Conservation (phyloP, 192 early-diverging fungal genomes). For the Geranomyces michiganensis region DNA sequence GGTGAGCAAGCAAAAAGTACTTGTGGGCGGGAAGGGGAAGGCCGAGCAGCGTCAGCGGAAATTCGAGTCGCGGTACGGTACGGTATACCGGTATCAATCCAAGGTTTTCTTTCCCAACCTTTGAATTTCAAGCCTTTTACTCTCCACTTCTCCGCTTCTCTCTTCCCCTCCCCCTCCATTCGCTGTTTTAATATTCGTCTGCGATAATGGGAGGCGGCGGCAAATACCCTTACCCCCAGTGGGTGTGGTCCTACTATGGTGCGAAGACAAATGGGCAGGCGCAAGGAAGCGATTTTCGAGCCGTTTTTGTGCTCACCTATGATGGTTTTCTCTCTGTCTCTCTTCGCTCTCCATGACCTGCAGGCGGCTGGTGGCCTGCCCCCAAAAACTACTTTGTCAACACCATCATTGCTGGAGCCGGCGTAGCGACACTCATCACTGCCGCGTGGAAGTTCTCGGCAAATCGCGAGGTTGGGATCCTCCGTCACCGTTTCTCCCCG, state of each 20-base stretch:
- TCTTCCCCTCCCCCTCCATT: too few relatives aligned
- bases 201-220: conserved; percentile 44
- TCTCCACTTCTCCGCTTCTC: too few relatives aligned
- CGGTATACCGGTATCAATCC: too few relatives aligned
- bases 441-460: conserved; percentile 40
- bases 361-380: conserved; percentile 51
- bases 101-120: too few relatives aligned
- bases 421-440: conserved; percentile 35
- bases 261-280: too few relatives aligned
- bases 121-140: too few relatives aligned
- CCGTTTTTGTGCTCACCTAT: neutral
- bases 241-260: conserved; percentile 45
- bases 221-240: conserved; percentile 46
- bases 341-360: neutral
- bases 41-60: too few relatives aligned
- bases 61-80: too few relatives aligned
- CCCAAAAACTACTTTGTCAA: conserved; percentile 45
- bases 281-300: neutral
- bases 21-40: too few relatives aligned
- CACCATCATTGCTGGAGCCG: conserved; percentile 40
- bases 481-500: too few relatives aligned
- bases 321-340: neutral
- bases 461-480: conserved; percentile 39
- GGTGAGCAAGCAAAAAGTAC: too few relatives aligned
- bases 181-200: too few relatives aligned